phyloP scores from a whole-genome alignment of 345 rosid species.

The Acer yangbiense region DNA sequence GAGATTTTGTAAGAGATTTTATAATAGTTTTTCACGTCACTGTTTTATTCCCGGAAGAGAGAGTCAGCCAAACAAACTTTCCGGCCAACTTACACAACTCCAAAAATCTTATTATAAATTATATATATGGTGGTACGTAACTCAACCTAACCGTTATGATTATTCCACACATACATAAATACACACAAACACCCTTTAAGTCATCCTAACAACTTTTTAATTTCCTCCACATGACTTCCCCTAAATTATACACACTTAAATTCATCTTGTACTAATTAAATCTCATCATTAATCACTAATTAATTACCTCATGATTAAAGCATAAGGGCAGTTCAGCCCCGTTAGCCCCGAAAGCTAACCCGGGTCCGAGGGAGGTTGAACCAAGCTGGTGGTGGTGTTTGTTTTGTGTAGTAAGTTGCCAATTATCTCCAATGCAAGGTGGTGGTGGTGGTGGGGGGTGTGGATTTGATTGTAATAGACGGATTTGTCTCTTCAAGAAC shows the following conservation, averaged over 20 bases:
- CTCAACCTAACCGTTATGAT: conserved; percentile 73
- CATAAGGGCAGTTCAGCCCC: conserved; percentile 6
- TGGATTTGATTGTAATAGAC: conserved; percentile 55
- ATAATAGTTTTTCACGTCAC: conserved; percentile 32
- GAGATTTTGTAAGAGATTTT: conserved; percentile 5
- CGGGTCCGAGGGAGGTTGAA: conserved; percentile 11
- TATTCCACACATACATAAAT: conserved; percentile 41
- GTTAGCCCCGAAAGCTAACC: conserved; percentile 17
- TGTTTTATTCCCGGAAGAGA: conserved; percentile 49
- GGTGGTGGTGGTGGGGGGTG: conserved; percentile 16
- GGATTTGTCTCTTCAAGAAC: conserved; percentile 90
- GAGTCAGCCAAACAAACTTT: conserved; percentile 71
- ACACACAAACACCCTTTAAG: conserved; percentile 32
- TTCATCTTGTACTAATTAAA: background rate
- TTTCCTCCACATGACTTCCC: conserved; percentile 24
- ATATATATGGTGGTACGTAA: conserved; percentile 49
- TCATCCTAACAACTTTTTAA: conserved; percentile 66
- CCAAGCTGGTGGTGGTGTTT: background rate
- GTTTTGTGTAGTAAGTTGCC: conserved; percentile 27
- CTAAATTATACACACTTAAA: conserved; percentile 7
- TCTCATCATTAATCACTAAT: background rate
- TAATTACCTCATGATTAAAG: conserved; percentile 46
- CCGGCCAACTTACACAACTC: conserved; percentile 49
- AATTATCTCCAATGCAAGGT: conserved; percentile 10
- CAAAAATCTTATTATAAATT: conserved; percentile 26